Conservation (phyloP, 1,284 basidiomycete genomes). For the Moesziomyces sp. region DNA sequence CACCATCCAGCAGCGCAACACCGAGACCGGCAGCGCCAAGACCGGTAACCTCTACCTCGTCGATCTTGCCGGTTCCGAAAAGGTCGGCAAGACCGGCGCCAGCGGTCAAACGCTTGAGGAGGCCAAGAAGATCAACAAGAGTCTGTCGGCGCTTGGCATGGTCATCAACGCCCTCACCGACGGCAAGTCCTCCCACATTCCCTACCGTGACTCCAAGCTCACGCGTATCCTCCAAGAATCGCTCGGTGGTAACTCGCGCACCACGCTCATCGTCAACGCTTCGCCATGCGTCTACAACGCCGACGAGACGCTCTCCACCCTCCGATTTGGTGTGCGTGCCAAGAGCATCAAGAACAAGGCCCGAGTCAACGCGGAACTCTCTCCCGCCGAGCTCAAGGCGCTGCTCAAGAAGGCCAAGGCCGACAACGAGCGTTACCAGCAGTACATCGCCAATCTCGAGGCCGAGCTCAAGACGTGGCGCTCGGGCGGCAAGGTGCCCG, state of each 20-base stretch:
- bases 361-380: constrained; percentile 96
- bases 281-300: constrained; percentile 98
- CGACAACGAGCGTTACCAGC: constrained; percentile 83
- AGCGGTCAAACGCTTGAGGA: constrained; percentile 99
- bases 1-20: constrained; percentile 95
- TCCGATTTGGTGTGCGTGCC: constrained; percentile 92
- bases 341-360: constrained; percentile 99
- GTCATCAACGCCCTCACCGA: constrained; percentile 99
- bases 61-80: constrained; percentile 98
- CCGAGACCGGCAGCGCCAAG: constrained; percentile 93
- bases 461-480: constrained; percentile 93
- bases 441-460: constrained; percentile 89
- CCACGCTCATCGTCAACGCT: constrained; percentile 98
- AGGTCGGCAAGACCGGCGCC: constrained; percentile 98
- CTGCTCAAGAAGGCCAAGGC: constrained; percentile 89
- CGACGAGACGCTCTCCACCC: constrained; percentile 93
- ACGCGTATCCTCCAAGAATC: constrained; percentile 99
- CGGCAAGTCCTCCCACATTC: constrained; percentile 90
- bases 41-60: constrained; percentile 97
- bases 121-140: constrained; percentile 99
- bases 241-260: constrained; percentile 97
- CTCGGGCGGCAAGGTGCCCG: constrained; percentile 84
- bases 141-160: constrained; percentile 96
- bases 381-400: constrained; percentile 92
- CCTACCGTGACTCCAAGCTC: constrained; percentile 98